Percentiles rank a stretch among this genome's conserved stretches.
Evolutionary conservation across 2,329 filamentous ascomycete genomes (phyloP).

Genomic region (Fusarium hainanense): DNA sequence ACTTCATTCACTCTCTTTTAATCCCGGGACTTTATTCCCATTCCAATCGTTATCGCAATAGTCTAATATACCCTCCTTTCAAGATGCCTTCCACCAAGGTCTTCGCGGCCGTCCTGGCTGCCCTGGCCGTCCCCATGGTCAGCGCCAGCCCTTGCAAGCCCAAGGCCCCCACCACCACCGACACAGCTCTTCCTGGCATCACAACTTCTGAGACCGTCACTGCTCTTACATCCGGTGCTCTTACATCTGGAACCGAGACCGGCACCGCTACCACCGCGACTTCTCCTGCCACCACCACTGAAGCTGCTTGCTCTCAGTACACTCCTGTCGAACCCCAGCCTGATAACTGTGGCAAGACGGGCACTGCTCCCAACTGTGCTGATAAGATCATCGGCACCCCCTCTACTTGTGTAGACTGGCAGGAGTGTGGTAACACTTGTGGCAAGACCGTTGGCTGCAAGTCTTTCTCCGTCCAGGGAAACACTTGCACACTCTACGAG

Average conservation of each 20-base stretch:
- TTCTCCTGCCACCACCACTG: slow-evolving; percentile 24
- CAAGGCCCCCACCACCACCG: slow-evolving; percentile 22
- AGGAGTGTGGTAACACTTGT: slow-evolving; percentile 26
- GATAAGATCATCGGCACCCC: slow-evolving; percentile 10
- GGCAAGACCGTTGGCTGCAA: slow-evolving; percentile 32
- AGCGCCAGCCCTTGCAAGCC: slow-evolving; percentile 34
- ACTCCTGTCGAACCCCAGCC: slow-evolving; percentile 11
- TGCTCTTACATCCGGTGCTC: slow-evolving; percentile 14
- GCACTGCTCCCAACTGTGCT: slow-evolving; percentile 1
- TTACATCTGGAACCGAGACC: slow-evolving; percentile 20
- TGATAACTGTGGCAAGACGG: slow-evolving; percentile 15
- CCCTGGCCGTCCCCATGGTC: slow-evolving; percentile 29
- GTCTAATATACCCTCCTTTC: slow-evolving; percentile 2
- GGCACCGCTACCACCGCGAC: slow-evolving; percentile 13
- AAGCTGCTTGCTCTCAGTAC: slow-evolving; percentile 19
- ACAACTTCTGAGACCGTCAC: slow-evolving; percentile 19
- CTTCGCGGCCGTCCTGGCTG: slow-evolving; percentile 35
- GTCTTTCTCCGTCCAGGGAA: slow-evolving; percentile 22
- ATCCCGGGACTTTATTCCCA: slow-evolving; percentile 2
- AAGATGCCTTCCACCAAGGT: slow-evolving; percentile 37
- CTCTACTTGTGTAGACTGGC: neutral
- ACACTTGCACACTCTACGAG: slow-evolving; percentile 21
- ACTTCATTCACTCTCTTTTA: slow-evolving; percentile 25
- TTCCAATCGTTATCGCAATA: slow-evolving; percentile 27
- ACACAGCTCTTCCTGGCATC: slow-evolving; percentile 11